phyloP scores from a whole-genome alignment of 2,329 filamentous ascomycete genomes.

The Cercospora beticola region DNA sequence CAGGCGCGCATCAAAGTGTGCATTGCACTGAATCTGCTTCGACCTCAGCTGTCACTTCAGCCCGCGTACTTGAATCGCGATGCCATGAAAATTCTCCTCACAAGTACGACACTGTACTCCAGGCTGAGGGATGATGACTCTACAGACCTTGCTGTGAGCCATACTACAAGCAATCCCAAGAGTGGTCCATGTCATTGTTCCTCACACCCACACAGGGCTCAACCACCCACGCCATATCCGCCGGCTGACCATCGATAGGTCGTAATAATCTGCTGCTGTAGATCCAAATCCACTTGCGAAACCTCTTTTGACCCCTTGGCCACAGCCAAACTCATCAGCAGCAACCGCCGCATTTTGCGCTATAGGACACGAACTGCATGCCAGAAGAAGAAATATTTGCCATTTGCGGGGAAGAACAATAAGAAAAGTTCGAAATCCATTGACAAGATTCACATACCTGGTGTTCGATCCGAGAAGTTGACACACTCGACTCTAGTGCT shows the following conservation, averaged over 20 bases:
- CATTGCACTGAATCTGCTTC: no score
- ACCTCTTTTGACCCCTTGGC: not conserved
- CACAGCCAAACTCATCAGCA: not conserved
- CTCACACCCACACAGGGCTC: not conserved
- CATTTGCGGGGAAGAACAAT: no score
- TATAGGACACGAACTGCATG: not conserved
- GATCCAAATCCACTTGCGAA: not conserved
- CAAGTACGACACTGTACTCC: no score
- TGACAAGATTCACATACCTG: not conserved
- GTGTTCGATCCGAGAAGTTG: not conserved
- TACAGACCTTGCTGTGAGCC: not conserved
- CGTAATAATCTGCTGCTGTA: not conserved
- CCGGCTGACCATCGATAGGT: not conserved
- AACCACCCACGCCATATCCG: not conserved
- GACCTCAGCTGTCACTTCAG: no score
- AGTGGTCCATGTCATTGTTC: not conserved
- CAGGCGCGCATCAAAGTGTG: no score
- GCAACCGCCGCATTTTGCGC: not conserved
- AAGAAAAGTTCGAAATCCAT: not conserved
- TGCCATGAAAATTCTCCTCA: no score
- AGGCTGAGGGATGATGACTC: not conserved
- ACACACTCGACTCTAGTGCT: not conserved
- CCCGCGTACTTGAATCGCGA: no score
- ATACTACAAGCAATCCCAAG: not conserved
- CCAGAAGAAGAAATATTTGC: not conserved